Percentiles rank a stretch among this genome's conserved stretches.
Conservation (phyloP, 306 rosid species). For the Begonia loranthoides region DNA sequence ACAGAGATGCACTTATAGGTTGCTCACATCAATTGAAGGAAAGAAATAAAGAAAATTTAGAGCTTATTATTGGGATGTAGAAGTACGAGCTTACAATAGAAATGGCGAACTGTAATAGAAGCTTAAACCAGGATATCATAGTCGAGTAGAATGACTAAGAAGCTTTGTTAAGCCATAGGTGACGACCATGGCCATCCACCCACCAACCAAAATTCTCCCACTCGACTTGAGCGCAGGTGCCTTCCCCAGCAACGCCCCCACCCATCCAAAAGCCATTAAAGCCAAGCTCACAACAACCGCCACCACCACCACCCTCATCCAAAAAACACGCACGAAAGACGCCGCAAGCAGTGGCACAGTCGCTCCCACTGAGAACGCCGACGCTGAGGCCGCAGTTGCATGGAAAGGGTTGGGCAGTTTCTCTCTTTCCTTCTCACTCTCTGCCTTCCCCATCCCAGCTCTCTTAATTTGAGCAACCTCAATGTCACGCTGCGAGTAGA, state of each 20-base stretch:
- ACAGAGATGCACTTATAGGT: too few species aligned
- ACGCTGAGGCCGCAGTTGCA: slow-evolving; percentile 71
- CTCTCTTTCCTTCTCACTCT: slow-evolving; percentile 19
- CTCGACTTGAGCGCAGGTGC: slow-evolving; percentile 40
- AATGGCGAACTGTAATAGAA: too few species aligned
- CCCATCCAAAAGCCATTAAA: slow-evolving; percentile 55
- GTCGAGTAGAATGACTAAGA: too few species aligned
- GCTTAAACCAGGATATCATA: too few species aligned
- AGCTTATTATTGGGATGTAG: too few species aligned
- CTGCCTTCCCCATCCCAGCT: slow-evolving; percentile 23
- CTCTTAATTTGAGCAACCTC: slow-evolving; percentile 34
- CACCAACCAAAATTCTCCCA: slow-evolving; percentile 54
- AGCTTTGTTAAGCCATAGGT: slow-evolving; percentile 69
- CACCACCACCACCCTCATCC: slow-evolving; percentile 39
- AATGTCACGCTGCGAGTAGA: slow-evolving; percentile 54
- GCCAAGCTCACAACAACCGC: slow-evolving; percentile 51
- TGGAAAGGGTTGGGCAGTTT: slow-evolving; percentile 61
- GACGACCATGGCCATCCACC: slow-evolving; percentile 70
- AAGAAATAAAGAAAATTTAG: too few species aligned
- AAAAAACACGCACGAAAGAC: slow-evolving; percentile 42
- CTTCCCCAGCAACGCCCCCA: slow-evolving; percentile 55
- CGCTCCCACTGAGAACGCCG: slow-evolving; percentile 64
- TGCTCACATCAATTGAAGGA: too few species aligned
- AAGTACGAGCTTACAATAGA: too few species aligned
- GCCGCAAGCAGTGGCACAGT: slow-evolving; percentile 70